Conservation (phyloP, 208 protist species). For the Trypanosoma avium region DNA sequence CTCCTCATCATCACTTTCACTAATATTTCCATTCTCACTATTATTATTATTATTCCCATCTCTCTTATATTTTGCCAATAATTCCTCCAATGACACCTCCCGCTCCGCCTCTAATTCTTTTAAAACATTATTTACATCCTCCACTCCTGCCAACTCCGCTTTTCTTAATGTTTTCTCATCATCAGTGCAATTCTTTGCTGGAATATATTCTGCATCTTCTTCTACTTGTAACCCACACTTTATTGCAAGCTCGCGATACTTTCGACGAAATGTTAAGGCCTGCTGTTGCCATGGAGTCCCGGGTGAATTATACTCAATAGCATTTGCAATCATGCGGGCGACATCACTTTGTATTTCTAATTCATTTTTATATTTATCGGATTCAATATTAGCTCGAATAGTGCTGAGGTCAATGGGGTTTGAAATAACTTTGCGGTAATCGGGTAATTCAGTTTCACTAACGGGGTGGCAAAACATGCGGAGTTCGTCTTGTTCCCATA, state of each 20-base stretch:
- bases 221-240: conserved; percentile 58
- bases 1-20: conserved; percentile 7
- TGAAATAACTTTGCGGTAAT: conserved; percentile 67
- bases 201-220: conserved; percentile 78
- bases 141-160: conserved; percentile 57
- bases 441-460: conserved; percentile 68
- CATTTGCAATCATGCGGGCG: conserved; percentile 86
- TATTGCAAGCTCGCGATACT: conserved; percentile 46
- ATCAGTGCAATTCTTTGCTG: conserved; percentile 61
- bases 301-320: conserved; percentile 82
- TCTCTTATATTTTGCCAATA: conserved; percentile 60
- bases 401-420: conserved; percentile 82
- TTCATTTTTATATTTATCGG: conserved; percentile 60
- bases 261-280: conserved; percentile 60
- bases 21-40: not conserved
- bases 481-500: conserved; percentile 79
- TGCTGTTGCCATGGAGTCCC: conserved; percentile 58
- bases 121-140: conserved; percentile 73
- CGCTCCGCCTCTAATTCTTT: conserved; percentile 78
- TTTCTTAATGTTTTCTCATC: conserved; percentile 80
- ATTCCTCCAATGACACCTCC: conserved; percentile 78
- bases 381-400: conserved; percentile 64
- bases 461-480: conserved; percentile 90
- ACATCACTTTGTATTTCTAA: conserved; percentile 78
- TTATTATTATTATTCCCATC: conserved; percentile 7